A percentile compares a stretch with the other conserved stretches of the same genome.
Conservation (phyloP, 805 yeast genomes). For the Wickerhamiella lipophila region DNA sequence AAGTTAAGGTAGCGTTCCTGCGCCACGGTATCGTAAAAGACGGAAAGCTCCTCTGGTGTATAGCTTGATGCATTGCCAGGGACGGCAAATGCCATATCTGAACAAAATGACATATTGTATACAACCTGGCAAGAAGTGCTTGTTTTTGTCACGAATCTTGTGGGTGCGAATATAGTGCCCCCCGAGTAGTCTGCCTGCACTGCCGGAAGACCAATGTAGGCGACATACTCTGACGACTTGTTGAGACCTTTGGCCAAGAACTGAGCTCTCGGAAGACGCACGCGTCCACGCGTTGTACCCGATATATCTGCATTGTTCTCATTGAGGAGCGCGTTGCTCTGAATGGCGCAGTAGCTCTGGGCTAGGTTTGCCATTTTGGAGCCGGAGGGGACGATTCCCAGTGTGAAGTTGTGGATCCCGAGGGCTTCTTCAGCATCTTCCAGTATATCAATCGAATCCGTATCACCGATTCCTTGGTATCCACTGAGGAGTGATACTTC, state of each 20-base stretch:
- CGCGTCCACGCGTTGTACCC: constrained; percentile 35
- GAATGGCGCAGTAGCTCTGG: constrained; percentile 60
- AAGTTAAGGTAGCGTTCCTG: constrained; percentile 46
- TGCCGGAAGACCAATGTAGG: constrained; percentile 36
- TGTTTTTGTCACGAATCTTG: constrained; percentile 43
- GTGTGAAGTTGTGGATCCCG: constrained; percentile 23
- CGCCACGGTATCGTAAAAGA: constrained; percentile 55
- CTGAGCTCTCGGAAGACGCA: constrained; percentile 38
- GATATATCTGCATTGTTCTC: constrained; percentile 26
- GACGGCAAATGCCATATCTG: constrained; percentile 73
- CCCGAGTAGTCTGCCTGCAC: constrained; percentile 30
- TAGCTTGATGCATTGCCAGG: constrained; percentile 40
- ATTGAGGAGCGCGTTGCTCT: constrained; percentile 36
- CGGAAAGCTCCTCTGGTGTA: constrained; percentile 29
- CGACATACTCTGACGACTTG: constrained; percentile 48
- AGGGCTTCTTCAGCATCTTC: not conserved
- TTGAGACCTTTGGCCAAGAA: constrained; percentile 51
- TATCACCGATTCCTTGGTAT: not conserved
- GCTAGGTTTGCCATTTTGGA: constrained; percentile 27
- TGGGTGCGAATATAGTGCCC: constrained; percentile 48
- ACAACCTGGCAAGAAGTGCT: constrained; percentile 55
- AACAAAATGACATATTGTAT: constrained; percentile 64
- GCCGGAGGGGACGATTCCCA: not conserved
- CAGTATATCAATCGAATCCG: not conserved
- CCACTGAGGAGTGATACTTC: constrained; percentile 6